Conservation (phyloP, 1,139 yeast species). For the Kluyveromyces marxianus region DNA sequence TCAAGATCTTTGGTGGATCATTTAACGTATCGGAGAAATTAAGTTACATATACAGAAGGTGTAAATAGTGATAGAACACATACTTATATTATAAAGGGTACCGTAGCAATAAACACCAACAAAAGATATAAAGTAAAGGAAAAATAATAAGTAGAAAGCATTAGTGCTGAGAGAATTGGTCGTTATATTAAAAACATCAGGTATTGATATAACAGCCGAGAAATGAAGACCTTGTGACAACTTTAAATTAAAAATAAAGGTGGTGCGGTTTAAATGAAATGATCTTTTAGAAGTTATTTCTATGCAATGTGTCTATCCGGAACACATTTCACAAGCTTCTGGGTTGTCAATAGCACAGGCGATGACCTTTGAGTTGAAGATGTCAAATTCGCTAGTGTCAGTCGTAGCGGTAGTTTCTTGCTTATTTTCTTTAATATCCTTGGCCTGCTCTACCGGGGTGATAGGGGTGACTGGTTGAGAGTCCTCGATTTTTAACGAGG, state of each 20-base stretch:
- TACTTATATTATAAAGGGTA: background rate
- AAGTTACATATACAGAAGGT: background rate
- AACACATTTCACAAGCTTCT: constrained; percentile 97
- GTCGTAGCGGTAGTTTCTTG: constrained; percentile 8
- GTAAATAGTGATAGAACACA: background rate
- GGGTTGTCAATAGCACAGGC: constrained; percentile 97
- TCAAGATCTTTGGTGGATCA: background rate
- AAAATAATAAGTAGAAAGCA: background rate
- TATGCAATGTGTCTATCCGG: constrained; percentile 50
- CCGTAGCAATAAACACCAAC: constrained; percentile 1
- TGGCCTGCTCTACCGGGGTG: constrained; percentile 18
- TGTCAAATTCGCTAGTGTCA: constrained; percentile 46
- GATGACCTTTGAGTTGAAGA: constrained; percentile 84
- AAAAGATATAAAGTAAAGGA: background rate
- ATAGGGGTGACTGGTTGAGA: constrained; percentile 29
- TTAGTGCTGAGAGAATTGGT: background rate
- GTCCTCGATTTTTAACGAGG: constrained; percentile 29
- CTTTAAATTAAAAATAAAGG: background rate
- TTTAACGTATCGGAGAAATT: background rate
- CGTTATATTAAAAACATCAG: background rate
- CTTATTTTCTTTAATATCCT: constrained; percentile 13
- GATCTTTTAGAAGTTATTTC: background rate
- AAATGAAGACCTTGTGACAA: background rate
- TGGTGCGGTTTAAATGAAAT: background rate
- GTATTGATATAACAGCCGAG: background rate